A percentile compares a stretch with the other conserved stretches of the same genome.
Conservation (phyloP, 805 yeast species). For the Komagataella phaffii region DNA sequence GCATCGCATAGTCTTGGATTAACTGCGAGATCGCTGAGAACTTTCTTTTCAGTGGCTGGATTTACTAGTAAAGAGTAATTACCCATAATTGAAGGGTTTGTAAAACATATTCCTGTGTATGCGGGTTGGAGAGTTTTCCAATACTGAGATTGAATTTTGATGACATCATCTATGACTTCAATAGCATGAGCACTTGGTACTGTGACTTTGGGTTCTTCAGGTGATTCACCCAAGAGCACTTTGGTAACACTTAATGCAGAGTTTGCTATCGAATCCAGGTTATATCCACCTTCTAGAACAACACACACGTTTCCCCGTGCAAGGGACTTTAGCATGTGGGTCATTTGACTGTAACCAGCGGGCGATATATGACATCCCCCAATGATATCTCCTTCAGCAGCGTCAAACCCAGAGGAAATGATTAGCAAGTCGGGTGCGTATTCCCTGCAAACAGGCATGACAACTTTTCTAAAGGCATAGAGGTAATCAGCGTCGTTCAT, state of each 20-base stretch:
- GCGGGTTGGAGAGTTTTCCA: constrained; percentile 84
- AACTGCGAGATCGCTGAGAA: constrained; percentile 15
- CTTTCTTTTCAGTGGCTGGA: constrained; percentile 1
- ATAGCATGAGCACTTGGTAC: constrained; percentile 69
- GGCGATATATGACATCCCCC: constrained; percentile 97
- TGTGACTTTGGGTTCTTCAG: constrained; percentile 54
- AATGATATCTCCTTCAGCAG: constrained; percentile 95
- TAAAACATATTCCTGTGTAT: constrained; percentile 19
- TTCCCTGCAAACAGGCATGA: constrained; percentile 82
- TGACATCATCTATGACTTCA: constrained; percentile 70
- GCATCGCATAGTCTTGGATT: constrained; percentile 54
- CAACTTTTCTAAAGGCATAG: constrained; percentile 75
- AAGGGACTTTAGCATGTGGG: constrained; percentile 75
- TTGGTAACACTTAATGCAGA: constrained; percentile 90
- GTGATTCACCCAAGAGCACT: constrained; percentile 89
- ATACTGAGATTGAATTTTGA: constrained; percentile 65
- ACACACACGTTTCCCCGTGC: constrained; percentile 86
- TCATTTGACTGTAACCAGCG: constrained; percentile 93
- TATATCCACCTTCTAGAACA: constrained; percentile 93
- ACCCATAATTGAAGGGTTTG: constrained; percentile 16
- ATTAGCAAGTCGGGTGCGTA: constrained; percentile 89
- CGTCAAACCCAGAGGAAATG: constrained; percentile 93
- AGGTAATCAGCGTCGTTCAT: constrained; percentile 93
- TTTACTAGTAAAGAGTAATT: constrained; percentile 5
- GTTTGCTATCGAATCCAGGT: constrained; percentile 77